A percentile compares a stretch with the other conserved stretches of the same genome.
phyloP scores from a whole-genome alignment of 2,329 filamentous ascomycete species.

The Plenodomus tracheiphilus region DNA sequence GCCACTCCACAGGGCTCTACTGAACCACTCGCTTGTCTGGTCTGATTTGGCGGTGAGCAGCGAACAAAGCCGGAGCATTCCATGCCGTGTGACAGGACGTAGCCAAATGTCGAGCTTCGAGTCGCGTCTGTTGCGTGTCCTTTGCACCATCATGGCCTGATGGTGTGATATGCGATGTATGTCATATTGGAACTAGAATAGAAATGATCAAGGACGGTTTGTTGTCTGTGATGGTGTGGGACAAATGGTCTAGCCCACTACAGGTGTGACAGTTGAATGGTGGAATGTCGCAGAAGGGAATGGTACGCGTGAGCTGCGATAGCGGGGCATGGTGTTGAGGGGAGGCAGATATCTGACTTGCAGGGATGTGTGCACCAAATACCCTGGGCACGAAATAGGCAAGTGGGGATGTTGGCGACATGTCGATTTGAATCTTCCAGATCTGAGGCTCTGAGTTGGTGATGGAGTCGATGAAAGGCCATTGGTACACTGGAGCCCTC shows the following conservation, averaged over 20 bases:
- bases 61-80: slow-evolving; percentile 26
- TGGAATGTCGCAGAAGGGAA: slow-evolving; percentile 16
- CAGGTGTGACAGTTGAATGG: slow-evolving; percentile 9
- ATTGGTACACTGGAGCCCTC: background rate
- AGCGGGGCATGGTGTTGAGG: slow-evolving; percentile 37
- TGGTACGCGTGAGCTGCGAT: slow-evolving; percentile 3
- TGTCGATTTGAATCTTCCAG: background rate
- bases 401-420: slow-evolving; percentile 27
- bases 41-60: slow-evolving; percentile 26
- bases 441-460: background rate
- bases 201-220: background rate
- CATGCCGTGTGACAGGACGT: slow-evolving; percentile 13
- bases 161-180: background rate
- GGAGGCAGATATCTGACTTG: slow-evolving; percentile 19
- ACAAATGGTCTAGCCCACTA: background rate
- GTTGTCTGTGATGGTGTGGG: background rate
- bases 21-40: slow-evolving; percentile 12
- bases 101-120: background rate
- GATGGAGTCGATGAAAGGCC: background rate
- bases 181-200: background rate
- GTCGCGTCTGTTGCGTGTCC: background rate
- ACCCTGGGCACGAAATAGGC: slow-evolving; percentile 26
- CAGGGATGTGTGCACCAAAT: slow-evolving; percentile 23
- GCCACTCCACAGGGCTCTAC: slow-evolving; percentile 14
- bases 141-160: background rate